Percentiles rank a stretch among this genome's conserved stretches.
phyloP scores from a whole-genome alignment of 2,329 filamentous ascomycete genomes.

The Ophiosphaerella korrae region DNA sequence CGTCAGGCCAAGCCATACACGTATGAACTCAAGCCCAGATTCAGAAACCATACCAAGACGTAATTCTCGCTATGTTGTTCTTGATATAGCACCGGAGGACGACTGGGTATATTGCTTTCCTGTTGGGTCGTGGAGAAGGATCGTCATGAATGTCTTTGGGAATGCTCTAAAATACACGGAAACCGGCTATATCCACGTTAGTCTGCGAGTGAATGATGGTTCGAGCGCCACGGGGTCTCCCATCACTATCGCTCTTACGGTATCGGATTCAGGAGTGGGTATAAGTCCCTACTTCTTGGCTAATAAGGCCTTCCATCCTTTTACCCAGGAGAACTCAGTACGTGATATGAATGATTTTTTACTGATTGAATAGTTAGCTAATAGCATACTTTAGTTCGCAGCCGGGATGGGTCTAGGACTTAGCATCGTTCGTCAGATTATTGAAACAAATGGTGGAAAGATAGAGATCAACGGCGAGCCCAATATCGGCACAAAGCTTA shows the following conservation, averaged over 20 bases:
- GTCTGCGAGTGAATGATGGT: conserved; percentile 21
- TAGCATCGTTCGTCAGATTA: conserved; percentile 37
- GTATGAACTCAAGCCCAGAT: conserved; percentile 6
- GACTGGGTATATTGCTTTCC: conserved; percentile 53
- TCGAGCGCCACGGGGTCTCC: conserved; percentile 4
- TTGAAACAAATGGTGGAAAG: conserved; percentile 35
- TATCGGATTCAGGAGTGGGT: conserved; percentile 42
- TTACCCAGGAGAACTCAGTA: conserved; percentile 42
- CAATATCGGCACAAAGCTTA: conserved; percentile 21
- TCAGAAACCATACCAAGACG: conserved; percentile 8
- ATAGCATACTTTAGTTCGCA: conserved; percentile 1
- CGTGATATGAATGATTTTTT: conserved; percentile 6
- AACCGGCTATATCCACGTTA: conserved; percentile 36
- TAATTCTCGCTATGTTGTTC: conserved; percentile 31
- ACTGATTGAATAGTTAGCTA: neutral
- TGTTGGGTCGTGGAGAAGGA: conserved; percentile 30
- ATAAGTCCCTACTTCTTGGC: conserved; percentile 42
- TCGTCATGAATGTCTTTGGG: conserved; percentile 29
- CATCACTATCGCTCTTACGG: conserved; percentile 39
- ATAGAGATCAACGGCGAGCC: conserved; percentile 34
- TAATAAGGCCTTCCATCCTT: conserved; percentile 41
- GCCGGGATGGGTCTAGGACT: conserved; percentile 35
- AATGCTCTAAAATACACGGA: conserved; percentile 46
- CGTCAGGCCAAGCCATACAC: conserved; percentile 7
- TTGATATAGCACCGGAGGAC: conserved; percentile 29